Percentiles rank a stretch among this genome's conserved stretches.
Conservation (phyloP, 108 stramenopile genomes). For the Cylindrotheca fusiformis region DNA sequence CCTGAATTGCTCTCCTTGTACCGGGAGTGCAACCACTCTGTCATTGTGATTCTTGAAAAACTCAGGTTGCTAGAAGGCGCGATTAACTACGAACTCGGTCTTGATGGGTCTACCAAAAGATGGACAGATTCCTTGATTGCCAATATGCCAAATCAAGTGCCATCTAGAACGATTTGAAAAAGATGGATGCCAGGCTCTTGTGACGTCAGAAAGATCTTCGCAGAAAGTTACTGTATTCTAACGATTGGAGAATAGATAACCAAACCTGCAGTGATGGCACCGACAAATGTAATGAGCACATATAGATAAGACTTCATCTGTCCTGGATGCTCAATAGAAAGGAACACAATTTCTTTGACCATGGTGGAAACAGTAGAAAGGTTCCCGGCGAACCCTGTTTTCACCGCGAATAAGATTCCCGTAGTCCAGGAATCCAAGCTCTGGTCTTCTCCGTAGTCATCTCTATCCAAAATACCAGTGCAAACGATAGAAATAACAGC, state of each 20-base stretch:
- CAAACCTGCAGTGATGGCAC: constrained; percentile 41
- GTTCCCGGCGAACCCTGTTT: constrained; percentile 67
- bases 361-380: constrained; percentile 77
- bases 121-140: constrained; percentile 5
- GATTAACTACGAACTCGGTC: not conserved
- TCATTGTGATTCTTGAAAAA: constrained; percentile 10
- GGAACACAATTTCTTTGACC: constrained; percentile 54
- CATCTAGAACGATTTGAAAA: no score
- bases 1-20: constrained; percentile 19
- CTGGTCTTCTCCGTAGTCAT: constrained; percentile 1
- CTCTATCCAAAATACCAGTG: constrained; percentile 23
- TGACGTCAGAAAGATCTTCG: not conserved
- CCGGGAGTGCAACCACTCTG: constrained; percentile 1
- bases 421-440: not conserved
- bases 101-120: not conserved
- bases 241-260: constrained; percentile 54
- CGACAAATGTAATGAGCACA: constrained; percentile 37
- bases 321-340: constrained; percentile 32
- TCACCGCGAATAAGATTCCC: constrained; percentile 23
- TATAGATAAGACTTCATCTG: constrained; percentile 53
- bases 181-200: no score
- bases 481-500: constrained; percentile 38
- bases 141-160: not conserved
- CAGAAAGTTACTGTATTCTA: constrained; percentile 9
- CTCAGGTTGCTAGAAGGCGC: constrained; percentile 7